Evolutionary conservation across 2,329 filamentous ascomycete species (phyloP), one percentile per base, ranked within the genome.

Genomic region (Dothideomycetes sp.): DNA sequence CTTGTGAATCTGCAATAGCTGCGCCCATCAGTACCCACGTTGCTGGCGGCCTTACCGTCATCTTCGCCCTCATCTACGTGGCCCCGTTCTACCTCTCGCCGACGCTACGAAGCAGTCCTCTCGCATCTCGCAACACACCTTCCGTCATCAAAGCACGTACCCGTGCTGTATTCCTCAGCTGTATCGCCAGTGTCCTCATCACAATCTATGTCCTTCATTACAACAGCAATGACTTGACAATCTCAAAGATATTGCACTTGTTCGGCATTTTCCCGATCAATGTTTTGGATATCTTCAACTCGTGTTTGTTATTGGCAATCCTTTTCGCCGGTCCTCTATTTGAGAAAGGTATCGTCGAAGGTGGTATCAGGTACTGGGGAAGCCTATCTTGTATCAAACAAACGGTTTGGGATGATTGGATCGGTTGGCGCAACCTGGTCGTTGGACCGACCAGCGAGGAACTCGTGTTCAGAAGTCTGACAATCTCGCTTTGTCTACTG

Each of bases 391-490:
- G 64, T 23, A 70, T 76, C 29, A 51, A 84, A 11, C 64, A 66
- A n/a, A 71, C 75, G 41, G 62, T 79, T 11, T 73, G 84, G 52
- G 68, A 70, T 47, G 81, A 83, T 49, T 91, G 82, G 82, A 81
- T 82, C 40, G 79, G 77, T 24, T 94, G 84, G 76, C 78, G 91
- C 50, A 96, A 95, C 57, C 78, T 82, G 56, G 73, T 96, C 46
- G 84, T 84, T 28, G 87, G 91, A 68, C 53, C 91, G 1, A 67
- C 91, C 41, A 94, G 87, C 9, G 91, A 98, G 65, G 91, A 98
- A 63, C 68, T 94, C 45, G 82, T 95, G 53, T 98, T 95, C 70
- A 84, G 91, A 55, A 86, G 85, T 3, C 78, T 87, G 50, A 80
- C 88, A 38, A 73, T 95, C 27, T 84, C 89, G 2, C 71, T 95